Percentiles rank a stretch among this genome's conserved stretches.
phyloP scores from a whole-genome alignment of 768 basidiomycete species.

The Asterophora parasitica region DNA sequence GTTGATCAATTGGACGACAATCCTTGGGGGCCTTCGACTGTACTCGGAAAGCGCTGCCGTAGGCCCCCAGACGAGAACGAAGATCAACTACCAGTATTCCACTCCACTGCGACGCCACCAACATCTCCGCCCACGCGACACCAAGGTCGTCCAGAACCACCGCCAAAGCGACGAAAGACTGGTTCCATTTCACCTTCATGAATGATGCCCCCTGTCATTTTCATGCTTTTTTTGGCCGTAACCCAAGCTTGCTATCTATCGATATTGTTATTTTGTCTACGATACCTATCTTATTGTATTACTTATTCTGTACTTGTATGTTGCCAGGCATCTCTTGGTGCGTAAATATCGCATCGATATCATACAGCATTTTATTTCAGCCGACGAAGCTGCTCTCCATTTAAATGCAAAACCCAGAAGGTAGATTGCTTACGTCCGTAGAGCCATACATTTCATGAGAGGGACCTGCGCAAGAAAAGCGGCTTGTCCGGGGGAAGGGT shows the following conservation, averaged over 20 bases:
- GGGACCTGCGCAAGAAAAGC: too few relatives aligned
- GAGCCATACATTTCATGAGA: too few relatives aligned
- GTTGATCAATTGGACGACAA: neutral
- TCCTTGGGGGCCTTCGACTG: neutral
- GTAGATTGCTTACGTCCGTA: too few relatives aligned
- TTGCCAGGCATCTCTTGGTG: too few relatives aligned
- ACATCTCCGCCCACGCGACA: neutral
- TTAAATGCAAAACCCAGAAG: too few relatives aligned
- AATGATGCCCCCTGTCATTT: neutral
- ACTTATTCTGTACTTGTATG: neutral
- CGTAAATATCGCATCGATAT: neutral
- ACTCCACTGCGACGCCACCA: conserved; percentile 4
- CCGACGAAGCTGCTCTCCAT: too few relatives aligned
- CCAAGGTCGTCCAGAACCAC: neutral
- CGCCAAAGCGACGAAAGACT: conserved; percentile 1
- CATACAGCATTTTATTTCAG: neutral
- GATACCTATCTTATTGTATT: neutral
- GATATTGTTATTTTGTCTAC: neutral
- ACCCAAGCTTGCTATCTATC: conserved; percentile 13
- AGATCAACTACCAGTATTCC: conserved; percentile 5
- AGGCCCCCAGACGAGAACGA: conserved; percentile 7
- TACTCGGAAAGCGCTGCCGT: conserved; percentile 2
- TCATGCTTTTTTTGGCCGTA: neutral
- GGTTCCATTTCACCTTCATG: neutral
- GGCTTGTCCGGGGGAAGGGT: too few relatives aligned